These are phyloP conservation scores for Starmerella cellae DNA, from an alignment of 805 yeast genomes.

Conservation along the genomic window DNA sequence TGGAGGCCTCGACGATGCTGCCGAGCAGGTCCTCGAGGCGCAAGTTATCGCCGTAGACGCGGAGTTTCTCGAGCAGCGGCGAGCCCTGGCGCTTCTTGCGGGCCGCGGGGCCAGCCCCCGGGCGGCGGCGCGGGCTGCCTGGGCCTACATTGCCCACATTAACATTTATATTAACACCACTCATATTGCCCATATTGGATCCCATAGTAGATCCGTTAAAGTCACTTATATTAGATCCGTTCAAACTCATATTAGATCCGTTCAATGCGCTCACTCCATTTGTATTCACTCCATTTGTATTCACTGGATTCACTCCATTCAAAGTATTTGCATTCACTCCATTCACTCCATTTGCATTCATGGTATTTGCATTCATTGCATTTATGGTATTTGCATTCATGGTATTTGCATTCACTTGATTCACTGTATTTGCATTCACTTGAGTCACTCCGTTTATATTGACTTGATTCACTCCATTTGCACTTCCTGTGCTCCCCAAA, in stretches of 20 bases:
- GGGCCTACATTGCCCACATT: neutral
- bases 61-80: constrained; percentile 9
- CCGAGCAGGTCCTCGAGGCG: constrained; percentile 70
- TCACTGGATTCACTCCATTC: neutral
- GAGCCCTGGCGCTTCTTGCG: constrained; percentile 10
- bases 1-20: constrained; percentile 78
- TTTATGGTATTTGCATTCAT: too few species aligned
- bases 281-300: too few species aligned
- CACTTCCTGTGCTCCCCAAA: constrained; percentile 84
- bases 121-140: neutral
- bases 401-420: neutral
- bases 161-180: neutral
- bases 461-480: neutral
- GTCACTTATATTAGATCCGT: neutral
- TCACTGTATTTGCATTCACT: neutral
- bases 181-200: neutral
- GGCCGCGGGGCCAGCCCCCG: neutral
- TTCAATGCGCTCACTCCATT: too few species aligned
- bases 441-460: neutral
- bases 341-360: neutral
- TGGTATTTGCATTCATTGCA: too few species aligned
- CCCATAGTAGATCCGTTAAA: neutral
- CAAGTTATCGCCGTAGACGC: constrained; percentile 24
- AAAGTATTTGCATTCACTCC: neutral
- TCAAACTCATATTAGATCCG: too few species aligned